Evolutionary conservation across 495 filamentous ascomycete species (phyloP), one percentile per base, ranked within the genome.

Genomic region (Xylaria nigripes): DNA sequence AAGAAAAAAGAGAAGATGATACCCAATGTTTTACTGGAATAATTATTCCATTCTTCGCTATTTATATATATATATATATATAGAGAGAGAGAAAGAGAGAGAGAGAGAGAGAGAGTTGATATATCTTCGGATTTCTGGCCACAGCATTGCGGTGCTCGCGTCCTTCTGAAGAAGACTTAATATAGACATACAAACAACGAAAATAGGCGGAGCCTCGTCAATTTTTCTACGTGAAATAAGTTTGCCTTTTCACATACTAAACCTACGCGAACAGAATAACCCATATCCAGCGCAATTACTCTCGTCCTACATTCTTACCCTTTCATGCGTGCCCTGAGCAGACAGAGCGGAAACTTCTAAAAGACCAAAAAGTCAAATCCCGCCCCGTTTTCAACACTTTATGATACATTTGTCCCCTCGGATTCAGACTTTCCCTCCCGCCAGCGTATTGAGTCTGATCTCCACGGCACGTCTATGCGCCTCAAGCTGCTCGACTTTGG

Each of bases 401-500:
- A 9, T 15, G 13, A 5, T n/a, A 1, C n/a, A 2, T 19, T 21
- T n/a, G n/a, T n/a, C 13, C 3, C 8, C 23, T 46, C 21, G 6
- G 4, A 12, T 10, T 41, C 19, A 40, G 18, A 23, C 44, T 1
- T n/a, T 46, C 22, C 5, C 13, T 43, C 18, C 9, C 34, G 30
- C 38, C 9, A 55, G 46, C 8, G 46, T 45, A 10, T 41, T 57
- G 10, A 97, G 71, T 49, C 93, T 81, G 55, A 98, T 89, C 72
- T 84, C 86, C 34, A 98, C 90, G 6, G 93, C 93, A 62, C 91
- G 75, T 63, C 90, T 82, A 74, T 98, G 93, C 19, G 93, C 93
- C 63, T 98, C 93, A 48, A 98, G 71, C 68, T 93, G 90, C 68
- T 98, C 93, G 6, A 98, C 90, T 56, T 87, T 86, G 6, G 93